Evolutionary conservation across 495 filamentous ascomycete genomes (phyloP), one percentile per base, ranked within the genome.

Genomic region (Neurospora sp.): DNA sequence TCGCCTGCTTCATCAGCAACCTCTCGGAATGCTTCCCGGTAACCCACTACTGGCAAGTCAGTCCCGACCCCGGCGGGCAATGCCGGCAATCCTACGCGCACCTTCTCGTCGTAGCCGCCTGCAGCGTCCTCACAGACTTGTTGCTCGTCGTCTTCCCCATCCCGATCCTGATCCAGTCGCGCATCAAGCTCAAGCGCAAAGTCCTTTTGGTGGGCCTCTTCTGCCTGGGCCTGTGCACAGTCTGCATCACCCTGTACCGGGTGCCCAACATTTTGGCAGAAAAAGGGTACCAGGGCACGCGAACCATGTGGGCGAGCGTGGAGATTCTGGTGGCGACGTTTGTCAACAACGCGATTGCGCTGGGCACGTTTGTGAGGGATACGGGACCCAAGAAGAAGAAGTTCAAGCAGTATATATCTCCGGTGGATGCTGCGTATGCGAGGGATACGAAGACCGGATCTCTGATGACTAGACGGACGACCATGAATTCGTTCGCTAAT

Each of bases 11-110:
- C 68, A 88, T 97, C 76, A 88, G 91, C 22, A 91, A 93, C 39
- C 85, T 99, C 37, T 85, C 88, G 53, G 95, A 98, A 82, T 99
- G 96, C 79, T 89, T 88, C 39, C 94, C 96, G 8, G 92, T 97
- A 76, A 40, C 79, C 59, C 87, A 92, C 78, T 95, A 96, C 84
- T 97, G 94, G 94, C 93, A 96, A 79, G 93, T 98, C 27, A 76
- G 87, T 8, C 96, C 96, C 8, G 93, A 97, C 76, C 94, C 96
- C 10, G 93, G 93, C 37, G 88, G 90, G 14, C 85, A 87, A 70
- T 99, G 96, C 81, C 89, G 96, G 12, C 87, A 90, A 76, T 93
- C 91, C 40, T 94, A 91, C 77, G 91, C 88, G 31, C 91, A 97
- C 71, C 87, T 98, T 10, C 82, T 97, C 66, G 92, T 91, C 4